Conservation (phyloP, 1,284 basidiomycete genomes). For the Malassezia slooffiae region DNA sequence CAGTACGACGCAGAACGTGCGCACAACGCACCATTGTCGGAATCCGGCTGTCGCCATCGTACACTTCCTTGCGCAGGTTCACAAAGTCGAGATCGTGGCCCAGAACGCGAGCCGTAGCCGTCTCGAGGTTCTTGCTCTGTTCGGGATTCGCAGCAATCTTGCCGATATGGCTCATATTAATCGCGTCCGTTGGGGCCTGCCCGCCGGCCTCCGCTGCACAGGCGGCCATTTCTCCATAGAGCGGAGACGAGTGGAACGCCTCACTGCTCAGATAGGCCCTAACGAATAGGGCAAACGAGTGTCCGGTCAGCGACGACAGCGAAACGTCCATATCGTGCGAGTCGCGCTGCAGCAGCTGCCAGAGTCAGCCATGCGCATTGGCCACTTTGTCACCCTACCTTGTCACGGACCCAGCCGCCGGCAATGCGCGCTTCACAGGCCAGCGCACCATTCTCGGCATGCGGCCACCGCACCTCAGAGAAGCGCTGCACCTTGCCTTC, state of each 20-base stretch:
- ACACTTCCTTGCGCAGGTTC: conserved; percentile 80
- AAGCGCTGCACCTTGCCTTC: conserved; percentile 20
- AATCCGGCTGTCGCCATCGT: conserved; percentile 74
- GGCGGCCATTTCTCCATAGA: no score
- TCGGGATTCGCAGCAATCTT: conserved; percentile 90
- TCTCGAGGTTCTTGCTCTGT: conserved; percentile 96
- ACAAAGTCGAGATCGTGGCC: conserved; percentile 86
- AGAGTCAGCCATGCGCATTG: background rate
- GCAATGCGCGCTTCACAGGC: conserved; percentile 50
- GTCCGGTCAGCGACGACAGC: conserved; percentile 71
- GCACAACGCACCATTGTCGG: conserved; percentile 66
- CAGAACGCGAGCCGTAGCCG: conserved; percentile 74
- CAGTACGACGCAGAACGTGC: no score
- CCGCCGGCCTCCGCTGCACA: background rate
- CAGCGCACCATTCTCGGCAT: conserved; percentile 8
- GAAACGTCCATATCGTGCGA: conserved; percentile 93
- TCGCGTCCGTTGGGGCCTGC: background rate
- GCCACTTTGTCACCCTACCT: conserved; percentile 54
- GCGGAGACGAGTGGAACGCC: conserved; percentile 42
- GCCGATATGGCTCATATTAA: conserved; percentile 49
- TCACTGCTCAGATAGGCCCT: conserved; percentile 57
- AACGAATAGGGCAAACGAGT: conserved; percentile 74
- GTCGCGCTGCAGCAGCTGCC: conserved; percentile 66
- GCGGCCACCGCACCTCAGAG: conserved; percentile 2
- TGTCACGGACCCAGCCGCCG: conserved; percentile 95